Evolutionary conservation across 2,329 filamentous ascomycete genomes (phyloP).

Genomic region (Ascomycota sp.): DNA sequence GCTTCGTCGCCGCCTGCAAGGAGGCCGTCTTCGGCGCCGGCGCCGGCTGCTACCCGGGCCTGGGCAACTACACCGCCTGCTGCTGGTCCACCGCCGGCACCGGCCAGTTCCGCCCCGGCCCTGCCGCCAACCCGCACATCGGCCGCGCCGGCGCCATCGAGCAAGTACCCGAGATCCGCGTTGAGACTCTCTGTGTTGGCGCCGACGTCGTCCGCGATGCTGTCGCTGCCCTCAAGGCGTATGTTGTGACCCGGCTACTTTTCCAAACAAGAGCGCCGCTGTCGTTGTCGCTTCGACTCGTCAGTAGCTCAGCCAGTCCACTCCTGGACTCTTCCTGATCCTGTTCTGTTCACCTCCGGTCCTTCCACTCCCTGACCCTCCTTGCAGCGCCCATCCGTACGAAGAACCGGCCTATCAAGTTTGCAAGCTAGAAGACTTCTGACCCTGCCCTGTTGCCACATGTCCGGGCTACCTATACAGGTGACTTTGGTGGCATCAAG

Average conservation of each 20-base stretch:
- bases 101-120: conserved; percentile 43
- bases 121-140: conserved; percentile 38
- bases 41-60: conserved; percentile 27
- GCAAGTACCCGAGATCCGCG: conserved; percentile 33
- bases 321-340: not conserved
- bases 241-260: conserved; percentile 8
- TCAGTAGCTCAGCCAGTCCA: not conserved
- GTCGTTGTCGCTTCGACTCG: too few species aligned
- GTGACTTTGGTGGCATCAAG: too few species aligned
- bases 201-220: conserved; percentile 31
- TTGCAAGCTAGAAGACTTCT: conserved; percentile 25
- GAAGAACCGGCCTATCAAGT: conserved; percentile 28
- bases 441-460: not conserved
- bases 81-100: conserved; percentile 29
- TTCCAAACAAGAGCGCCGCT: too few species aligned
- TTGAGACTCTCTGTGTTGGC: conserved; percentile 40
- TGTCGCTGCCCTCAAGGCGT: conserved; percentile 43
- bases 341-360: not conserved
- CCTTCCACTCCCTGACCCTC: too few species aligned
- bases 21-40: conserved; percentile 32
- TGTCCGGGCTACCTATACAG: too few species aligned
- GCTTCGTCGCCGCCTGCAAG: conserved; percentile 26
- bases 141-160: conserved; percentile 35
- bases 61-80: conserved; percentile 32
- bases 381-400: conserved; percentile 23